A percentile compares a stretch with the other conserved stretches of the same genome.
These are phyloP conservation scores for Dothidotthia symphoricarpi DNA, from an alignment of 2,329 filamentous ascomycete species.

Conservation along the genomic window DNA sequence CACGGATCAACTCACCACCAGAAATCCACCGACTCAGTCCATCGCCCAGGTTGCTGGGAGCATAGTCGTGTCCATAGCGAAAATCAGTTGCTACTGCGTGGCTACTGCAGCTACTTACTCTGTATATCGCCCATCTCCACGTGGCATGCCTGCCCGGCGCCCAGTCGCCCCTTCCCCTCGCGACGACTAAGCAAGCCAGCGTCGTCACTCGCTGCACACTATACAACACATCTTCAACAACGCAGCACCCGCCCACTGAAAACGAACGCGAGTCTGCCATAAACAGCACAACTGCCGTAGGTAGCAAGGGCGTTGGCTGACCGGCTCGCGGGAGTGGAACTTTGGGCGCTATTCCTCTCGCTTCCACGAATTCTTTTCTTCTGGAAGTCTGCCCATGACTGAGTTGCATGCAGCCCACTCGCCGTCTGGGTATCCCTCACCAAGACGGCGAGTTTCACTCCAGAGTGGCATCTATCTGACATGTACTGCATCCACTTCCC, in stretches of 20 bases:
- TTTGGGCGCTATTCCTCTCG: neutral
- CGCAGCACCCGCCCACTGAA: too few relatives aligned
- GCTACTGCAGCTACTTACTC: neutral
- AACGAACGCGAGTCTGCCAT: too few relatives aligned
- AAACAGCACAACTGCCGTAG: too few relatives aligned
- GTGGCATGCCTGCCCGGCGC: slow-evolving; percentile 5
- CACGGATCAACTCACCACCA: slow-evolving; percentile 14
- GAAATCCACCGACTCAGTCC: slow-evolving; percentile 17
- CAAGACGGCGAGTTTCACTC: slow-evolving; percentile 6
- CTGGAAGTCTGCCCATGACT: neutral
- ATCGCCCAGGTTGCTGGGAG: slow-evolving; percentile 36
- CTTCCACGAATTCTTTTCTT: neutral
- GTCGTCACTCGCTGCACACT: neutral
- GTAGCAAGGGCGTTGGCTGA: too few relatives aligned
- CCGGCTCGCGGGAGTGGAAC: neutral
- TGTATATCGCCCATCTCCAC: slow-evolving; percentile 3
- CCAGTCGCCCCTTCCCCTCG: slow-evolving; percentile 8
- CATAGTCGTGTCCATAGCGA: slow-evolving; percentile 13
- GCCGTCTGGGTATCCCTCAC: too few relatives aligned
- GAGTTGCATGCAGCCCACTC: too few relatives aligned
- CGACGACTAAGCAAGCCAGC: slow-evolving; percentile 4
- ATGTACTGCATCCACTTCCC: neutral
- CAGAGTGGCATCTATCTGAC: slow-evolving; percentile 4
- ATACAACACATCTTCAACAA: too few relatives aligned
- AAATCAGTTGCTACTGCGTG: too few relatives aligned